phyloP scores from a whole-genome alignment of 495 filamentous ascomycete species.

The Neurospora pannonica region DNA sequence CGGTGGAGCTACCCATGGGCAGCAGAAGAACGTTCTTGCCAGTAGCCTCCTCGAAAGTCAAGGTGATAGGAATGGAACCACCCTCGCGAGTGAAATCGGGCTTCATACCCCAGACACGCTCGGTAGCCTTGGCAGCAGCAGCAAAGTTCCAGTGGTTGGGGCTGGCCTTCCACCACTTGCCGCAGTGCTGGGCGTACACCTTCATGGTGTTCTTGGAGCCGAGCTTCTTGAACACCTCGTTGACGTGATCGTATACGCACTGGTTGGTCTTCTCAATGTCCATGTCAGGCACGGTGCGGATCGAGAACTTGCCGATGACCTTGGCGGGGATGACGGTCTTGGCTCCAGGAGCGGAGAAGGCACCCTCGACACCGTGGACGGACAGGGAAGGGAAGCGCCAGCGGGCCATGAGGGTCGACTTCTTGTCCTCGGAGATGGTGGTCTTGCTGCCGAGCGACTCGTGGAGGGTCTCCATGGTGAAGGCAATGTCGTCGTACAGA shows the following conservation, averaged over 20 bases:
- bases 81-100: slow-evolving; percentile 96
- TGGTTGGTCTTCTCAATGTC: slow-evolving; percentile 79
- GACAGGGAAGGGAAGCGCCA: slow-evolving; percentile 93
- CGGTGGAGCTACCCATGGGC: slow-evolving; percentile 93
- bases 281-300: slow-evolving; percentile 97
- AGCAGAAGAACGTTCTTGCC: slow-evolving; percentile 94
- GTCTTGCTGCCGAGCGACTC: slow-evolving; percentile 83
- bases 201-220: slow-evolving; percentile 84
- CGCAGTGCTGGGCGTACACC: slow-evolving; percentile 70
- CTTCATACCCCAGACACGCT: slow-evolving; percentile 83
- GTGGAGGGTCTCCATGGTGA: slow-evolving; percentile 91
- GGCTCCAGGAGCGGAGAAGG: slow-evolving; percentile 84
- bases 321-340: slow-evolving; percentile 99
- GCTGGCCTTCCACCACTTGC: slow-evolving; percentile 96
- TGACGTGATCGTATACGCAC: slow-evolving; percentile 69
- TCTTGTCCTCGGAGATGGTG: slow-evolving; percentile 74
- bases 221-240: slow-evolving; percentile 70
- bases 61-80: slow-evolving; percentile 90
- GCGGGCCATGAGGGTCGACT: slow-evolving; percentile 82
- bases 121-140: slow-evolving; percentile 83
- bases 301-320: slow-evolving; percentile 95
- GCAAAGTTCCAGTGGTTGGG: slow-evolving; percentile 98
- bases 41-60: slow-evolving; percentile 97
- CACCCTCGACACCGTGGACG: slow-evolving; percentile 93
- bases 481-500: slow-evolving; percentile 77